phyloP scores from a whole-genome alignment of 805 yeast species.

The Kockiozyma suomiensis region DNA sequence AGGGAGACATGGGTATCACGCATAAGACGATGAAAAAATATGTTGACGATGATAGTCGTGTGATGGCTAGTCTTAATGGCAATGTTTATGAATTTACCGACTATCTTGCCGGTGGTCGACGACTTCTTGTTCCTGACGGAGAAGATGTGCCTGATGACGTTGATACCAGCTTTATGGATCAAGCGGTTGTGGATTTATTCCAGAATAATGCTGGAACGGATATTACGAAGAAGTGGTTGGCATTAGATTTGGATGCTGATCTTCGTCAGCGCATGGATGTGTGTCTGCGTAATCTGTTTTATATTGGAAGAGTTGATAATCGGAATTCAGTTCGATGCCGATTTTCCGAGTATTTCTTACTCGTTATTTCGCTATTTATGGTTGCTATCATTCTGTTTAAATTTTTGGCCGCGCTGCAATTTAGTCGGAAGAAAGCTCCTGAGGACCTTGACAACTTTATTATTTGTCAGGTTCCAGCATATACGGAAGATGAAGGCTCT shows the following conservation, averaged over 20 bases:
- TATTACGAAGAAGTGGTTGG: conserved; percentile 38
- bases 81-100: conserved; percentile 46
- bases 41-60: conserved; percentile 41
- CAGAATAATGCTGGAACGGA: conserved; percentile 45
- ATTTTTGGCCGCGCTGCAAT: conserved; percentile 48
- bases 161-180: conserved; percentile 42
- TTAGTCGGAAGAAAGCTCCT: conserved; percentile 42
- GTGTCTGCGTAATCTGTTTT: conserved; percentile 46
- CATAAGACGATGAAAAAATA: conserved; percentile 39
- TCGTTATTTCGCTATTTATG: conserved; percentile 46
- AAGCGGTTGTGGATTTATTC: conserved; percentile 40
- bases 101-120: conserved; percentile 44
- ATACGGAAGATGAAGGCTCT: conserved; percentile 61
- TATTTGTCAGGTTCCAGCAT: conserved; percentile 56
- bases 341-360: conserved; percentile 49
- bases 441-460: conserved; percentile 47
- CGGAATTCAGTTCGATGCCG: conserved; percentile 45
- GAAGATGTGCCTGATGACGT: conserved; percentile 34
- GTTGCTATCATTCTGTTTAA: conserved; percentile 44
- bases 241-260: conserved; percentile 37
- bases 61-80: conserved; percentile 44
- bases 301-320: conserved; percentile 47
- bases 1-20: conserved; percentile 46
- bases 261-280: conserved; percentile 39
- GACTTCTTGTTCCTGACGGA: conserved; percentile 40